Evolutionary conservation across 805 yeast genomes (phyloP), one percentile per base, ranked within the genome.

Genomic region (Barnettozyma botsteinii): DNA sequence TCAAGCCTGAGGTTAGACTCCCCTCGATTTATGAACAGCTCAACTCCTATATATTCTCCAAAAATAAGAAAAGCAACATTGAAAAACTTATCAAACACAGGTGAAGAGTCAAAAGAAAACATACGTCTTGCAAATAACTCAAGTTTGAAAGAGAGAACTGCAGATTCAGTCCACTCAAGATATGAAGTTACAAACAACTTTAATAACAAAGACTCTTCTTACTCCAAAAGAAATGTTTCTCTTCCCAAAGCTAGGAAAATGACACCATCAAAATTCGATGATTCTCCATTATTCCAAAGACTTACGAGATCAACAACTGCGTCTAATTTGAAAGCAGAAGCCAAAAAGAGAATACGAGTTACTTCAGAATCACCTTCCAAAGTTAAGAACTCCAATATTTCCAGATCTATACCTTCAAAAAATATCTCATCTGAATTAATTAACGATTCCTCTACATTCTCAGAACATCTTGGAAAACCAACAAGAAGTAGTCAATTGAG

Each of bases 221-320:
- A 46, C 1, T 27, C 43, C 7, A 48, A 49, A 27, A 45, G 51
- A 19, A 33, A 30, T 5, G 13, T 31, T 4, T 39, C 43, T 3
- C 27, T 25, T 12, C 27, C 25, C 19, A 29, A 27, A 3, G n/a
- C 9, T 10, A 31, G 20, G 21, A 37, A 26, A 20, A 25, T 18
- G 4, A 17, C 36, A 15, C 15, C 42, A 1, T 29, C 40, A 2
- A 25, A 39, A 6, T 28, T 20, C 9, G 49, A 45, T 20, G 46
- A 50, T 12, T 47, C 56, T 3, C 53, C 53, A 4, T 24, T 53
- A 10, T n/a, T 55, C 2, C 37, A 49, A 5, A 45, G 59, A 31
- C 44, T 55, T 3, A 52, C 59, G 1, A 40, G 51, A 20, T 51
- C 59, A 2, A 53, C 58, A 2, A 48, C 57, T 1, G 41, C 57